Conservation (phyloP, 129 eudicot genomes). For the Oenanthe sinensis region DNA sequence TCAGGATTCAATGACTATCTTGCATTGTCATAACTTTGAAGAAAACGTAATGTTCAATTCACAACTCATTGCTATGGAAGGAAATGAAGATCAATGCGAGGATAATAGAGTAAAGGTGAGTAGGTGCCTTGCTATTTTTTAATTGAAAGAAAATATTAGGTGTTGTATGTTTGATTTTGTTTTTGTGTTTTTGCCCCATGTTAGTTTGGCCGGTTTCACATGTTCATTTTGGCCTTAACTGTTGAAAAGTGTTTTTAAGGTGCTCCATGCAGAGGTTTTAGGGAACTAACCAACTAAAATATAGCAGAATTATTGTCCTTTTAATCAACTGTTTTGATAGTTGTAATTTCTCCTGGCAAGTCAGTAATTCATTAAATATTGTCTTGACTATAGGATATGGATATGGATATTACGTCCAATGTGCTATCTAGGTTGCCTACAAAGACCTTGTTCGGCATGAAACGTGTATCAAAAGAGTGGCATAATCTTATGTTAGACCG, state of each 20-base stretch:
- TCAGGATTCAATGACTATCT: neutral
- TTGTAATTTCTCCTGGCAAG: neutral
- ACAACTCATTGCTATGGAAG: neutral
- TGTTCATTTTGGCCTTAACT: neutral
- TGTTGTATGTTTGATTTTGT: neutral
- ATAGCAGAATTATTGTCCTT: neutral
- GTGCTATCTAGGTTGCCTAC: constrained; percentile 26
- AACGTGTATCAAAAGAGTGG: constrained; percentile 44
- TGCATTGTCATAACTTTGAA: neutral
- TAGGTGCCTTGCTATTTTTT: neutral
- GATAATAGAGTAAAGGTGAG: neutral
- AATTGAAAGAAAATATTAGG: neutral
- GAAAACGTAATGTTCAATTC: neutral
- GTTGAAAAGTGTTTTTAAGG: neutral
- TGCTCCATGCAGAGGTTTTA: neutral
- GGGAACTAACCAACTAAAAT: neutral
- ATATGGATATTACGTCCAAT: neutral
- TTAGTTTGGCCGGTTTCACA: neutral
- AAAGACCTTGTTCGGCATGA: constrained; percentile 21
- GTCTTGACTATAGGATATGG: neutral
- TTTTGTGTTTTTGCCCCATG: neutral
- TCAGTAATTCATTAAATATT: neutral
- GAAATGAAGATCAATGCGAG: neutral
- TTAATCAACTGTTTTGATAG: neutral
- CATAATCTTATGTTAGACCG: constrained; percentile 24